Evolutionary conservation across 1,284 basidiomycete genomes (phyloP), one percentile per base, ranked within the genome.

Genomic region (Phylloboletellus chloephorus): DNA sequence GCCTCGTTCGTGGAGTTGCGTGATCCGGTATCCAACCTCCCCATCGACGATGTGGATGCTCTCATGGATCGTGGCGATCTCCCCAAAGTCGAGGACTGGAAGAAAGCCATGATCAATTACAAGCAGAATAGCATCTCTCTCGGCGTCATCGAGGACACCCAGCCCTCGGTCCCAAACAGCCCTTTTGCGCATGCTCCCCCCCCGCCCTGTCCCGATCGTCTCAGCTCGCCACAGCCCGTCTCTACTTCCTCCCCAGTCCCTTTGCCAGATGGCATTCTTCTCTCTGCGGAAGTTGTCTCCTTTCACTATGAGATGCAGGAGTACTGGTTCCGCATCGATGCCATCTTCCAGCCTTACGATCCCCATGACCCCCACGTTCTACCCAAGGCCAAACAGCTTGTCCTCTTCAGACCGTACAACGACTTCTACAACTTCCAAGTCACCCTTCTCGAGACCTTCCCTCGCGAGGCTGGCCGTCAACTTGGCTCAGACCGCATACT

Each of bases 381-480:
- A 30, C 83, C 79, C 28, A 75, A 74, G 4, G 80, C 87, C 10
- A 86, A 82, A 56, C 82, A 89, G 20, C 79, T 98, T 39, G 83
- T 94, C 50, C 75, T 98, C 29, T 98, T 96, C 67, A 81, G 96
- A 37, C 81, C 91, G 12, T 99, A 99, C 70, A 89, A 96, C 58
- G 94, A 99, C 64, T 99, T 99, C 65, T 96, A 95, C 69, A 91
- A 95, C 56, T 98, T 98, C 64, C 96, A 99, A 59, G 87, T 96
- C 41, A 73, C 78, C 7, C 76, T 99, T 25, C 76, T 97, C 46
- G 79, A 92, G 39, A 72, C 76, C 0, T 96, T 95, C 65, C 92
- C 92, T 4, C 72, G 76, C 38, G 94, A 98, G 67, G 94, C 91
- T 12, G 94, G 94, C 7, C 76, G 87, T 7, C 68, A 79, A 28